Conservation (phyloP, 2,329 filamentous ascomycete species). For the Penicillium sp. region DNA sequence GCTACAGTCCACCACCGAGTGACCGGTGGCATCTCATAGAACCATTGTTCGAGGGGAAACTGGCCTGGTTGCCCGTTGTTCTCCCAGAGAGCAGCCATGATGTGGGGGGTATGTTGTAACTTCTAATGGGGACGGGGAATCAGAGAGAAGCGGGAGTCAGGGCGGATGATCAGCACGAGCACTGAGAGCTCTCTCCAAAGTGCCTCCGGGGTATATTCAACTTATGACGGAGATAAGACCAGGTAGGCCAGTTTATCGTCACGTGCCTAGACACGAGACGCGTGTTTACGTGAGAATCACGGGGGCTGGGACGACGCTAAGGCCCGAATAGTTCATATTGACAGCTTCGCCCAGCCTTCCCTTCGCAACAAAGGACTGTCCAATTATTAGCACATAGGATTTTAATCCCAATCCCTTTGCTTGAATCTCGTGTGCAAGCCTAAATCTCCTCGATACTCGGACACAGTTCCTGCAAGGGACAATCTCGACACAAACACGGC, state of each 20-base stretch:
- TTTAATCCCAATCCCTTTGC: not conserved
- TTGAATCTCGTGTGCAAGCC: not conserved
- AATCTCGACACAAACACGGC: not conserved
- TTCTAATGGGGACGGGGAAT: not conserved
- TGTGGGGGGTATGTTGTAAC: constrained; percentile 2
- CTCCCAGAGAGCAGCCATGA: constrained; percentile 48
- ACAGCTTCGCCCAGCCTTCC: constrained; percentile 2
- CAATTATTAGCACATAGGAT: not conserved
- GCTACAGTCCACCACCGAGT: constrained; percentile 97
- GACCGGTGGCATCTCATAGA: constrained; percentile 96
- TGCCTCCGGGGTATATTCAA: not conserved
- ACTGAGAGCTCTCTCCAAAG: constrained; percentile 2
- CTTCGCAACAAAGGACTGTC: not conserved
- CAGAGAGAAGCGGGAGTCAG: not conserved
- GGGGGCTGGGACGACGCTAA: constrained; percentile 15
- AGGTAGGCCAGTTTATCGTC: constrained; percentile 12
- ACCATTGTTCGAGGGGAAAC: constrained; percentile 93
- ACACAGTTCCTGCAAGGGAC: constrained; percentile 3
- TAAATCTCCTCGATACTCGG: not conserved
- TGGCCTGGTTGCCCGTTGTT: constrained; percentile 52
- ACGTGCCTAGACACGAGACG: constrained; percentile 9
- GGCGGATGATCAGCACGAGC: constrained; percentile 7
- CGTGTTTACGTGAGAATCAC: constrained; percentile 10
- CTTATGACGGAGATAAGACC: constrained; percentile 12
- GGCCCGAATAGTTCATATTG: constrained; percentile 12